Evolutionary conservation across 1,139 yeast species (phyloP).

Genomic region (Taphrina populina): DNA sequence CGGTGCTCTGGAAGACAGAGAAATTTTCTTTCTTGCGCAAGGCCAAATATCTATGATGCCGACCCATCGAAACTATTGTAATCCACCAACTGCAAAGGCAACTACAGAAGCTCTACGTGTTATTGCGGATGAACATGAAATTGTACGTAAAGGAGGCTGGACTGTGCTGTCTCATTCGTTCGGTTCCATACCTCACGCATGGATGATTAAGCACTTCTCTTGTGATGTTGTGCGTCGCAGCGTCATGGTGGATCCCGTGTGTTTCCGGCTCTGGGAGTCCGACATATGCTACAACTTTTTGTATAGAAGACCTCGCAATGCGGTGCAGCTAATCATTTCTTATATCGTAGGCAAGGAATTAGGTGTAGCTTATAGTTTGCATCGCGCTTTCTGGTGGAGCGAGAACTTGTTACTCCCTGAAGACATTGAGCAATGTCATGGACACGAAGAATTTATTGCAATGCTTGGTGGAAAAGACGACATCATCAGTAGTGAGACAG

Average conservation of each 20-base stretch:
- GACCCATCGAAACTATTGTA: conserved; percentile 21
- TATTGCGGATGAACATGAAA: neutral
- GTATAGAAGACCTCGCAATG: conserved; percentile 31
- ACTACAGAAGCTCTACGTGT: conserved; percentile 3
- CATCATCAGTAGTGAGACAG: conserved; percentile 3
- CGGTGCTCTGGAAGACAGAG: conserved; percentile 4
- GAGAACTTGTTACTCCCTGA: conserved; percentile 32
- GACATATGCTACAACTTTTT: conserved; percentile 34
- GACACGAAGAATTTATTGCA: conserved; percentile 5
- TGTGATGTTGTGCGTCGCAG: neutral
- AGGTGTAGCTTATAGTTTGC: conserved; percentile 31
- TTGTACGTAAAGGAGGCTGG: conserved; percentile 15
- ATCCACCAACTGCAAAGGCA: conserved; percentile 16
- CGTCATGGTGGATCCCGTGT: conserved; percentile 33
- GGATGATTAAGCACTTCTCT: conserved; percentile 18
- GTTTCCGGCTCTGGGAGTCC: conserved; percentile 25
- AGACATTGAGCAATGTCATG: conserved; percentile 12
- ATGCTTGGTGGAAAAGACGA: conserved; percentile 19
- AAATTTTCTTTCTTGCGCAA: conserved; percentile 15
- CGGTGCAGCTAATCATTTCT: conserved; percentile 28
- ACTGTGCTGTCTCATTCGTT: conserved; percentile 31
- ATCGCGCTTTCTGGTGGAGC: conserved; percentile 33
- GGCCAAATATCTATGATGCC: conserved; percentile 29
- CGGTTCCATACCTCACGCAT: conserved; percentile 30
- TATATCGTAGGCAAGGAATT: conserved; percentile 31